A percentile compares a stretch with the other conserved stretches of the same genome.
These are phyloP conservation scores for Atkinsonella hypoxylon DNA, from an alignment of 2,329 filamentous ascomycete genomes.

Conservation along the genomic window DNA sequence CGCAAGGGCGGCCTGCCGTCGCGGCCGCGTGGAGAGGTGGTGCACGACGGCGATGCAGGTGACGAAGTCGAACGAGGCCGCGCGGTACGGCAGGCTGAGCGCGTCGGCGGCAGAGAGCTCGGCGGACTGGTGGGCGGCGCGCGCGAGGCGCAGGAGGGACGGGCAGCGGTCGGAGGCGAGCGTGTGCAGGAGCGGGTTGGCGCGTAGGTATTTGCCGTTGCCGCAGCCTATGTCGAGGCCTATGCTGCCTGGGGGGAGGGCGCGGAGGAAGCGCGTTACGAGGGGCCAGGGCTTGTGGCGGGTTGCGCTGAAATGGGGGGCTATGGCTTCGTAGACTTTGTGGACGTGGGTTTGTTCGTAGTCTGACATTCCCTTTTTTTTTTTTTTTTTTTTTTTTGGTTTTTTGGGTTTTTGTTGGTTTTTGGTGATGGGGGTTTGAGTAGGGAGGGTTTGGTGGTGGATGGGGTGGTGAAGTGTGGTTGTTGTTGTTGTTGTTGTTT, in stretches of 20 bases:
- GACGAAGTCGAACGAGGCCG: slow-evolving; percentile 56
- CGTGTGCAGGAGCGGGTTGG: slow-evolving; percentile 68
- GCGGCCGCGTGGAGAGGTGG: slow-evolving; percentile 68
- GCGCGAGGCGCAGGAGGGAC: slow-evolving; percentile 39
- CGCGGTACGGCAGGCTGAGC: slow-evolving; percentile 68
- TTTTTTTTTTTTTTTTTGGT: too few relatives aligned
- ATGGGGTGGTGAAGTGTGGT: too few relatives aligned
- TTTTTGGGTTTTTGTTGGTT: not conserved
- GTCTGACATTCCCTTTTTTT: too few relatives aligned
- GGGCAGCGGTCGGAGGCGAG: slow-evolving; percentile 73
- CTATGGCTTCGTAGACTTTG: slow-evolving; percentile 79
- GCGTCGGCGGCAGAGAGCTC: slow-evolving; percentile 70
- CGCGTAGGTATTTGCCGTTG: slow-evolving; percentile 86
- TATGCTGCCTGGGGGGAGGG: slow-evolving; percentile 55
- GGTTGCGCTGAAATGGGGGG: slow-evolving; percentile 72
- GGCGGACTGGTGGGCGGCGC: slow-evolving; percentile 32
- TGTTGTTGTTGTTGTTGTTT: too few relatives aligned
- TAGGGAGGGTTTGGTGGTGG: too few relatives aligned
- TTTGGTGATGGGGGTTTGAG: slow-evolving; percentile 6
- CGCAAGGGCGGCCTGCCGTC: slow-evolving; percentile 61
- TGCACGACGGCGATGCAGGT: slow-evolving; percentile 93
- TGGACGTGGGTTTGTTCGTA: slow-evolving; percentile 90
- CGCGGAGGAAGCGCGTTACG: slow-evolving; percentile 64
- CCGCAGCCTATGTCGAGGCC: slow-evolving; percentile 91
- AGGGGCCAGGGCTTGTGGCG: slow-evolving; percentile 84